Evolutionary conservation across 371 early-diverging fungal genomes (phyloP).

Genomic region (Mucor racemosus): DNA sequence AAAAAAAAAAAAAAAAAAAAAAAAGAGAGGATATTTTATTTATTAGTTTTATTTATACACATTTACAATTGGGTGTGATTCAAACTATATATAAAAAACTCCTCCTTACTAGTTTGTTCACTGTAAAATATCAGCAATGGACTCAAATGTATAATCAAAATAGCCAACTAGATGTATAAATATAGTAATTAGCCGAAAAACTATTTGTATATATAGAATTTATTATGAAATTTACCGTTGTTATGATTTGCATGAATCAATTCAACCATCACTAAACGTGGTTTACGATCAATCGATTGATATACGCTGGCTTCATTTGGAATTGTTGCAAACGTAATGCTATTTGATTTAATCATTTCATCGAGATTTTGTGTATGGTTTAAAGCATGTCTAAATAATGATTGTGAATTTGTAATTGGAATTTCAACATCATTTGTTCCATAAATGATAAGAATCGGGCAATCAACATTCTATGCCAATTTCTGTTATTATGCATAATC

Average conservation of each 20-base stretch:
- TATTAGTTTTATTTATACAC: background rate
- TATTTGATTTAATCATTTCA: slow-evolving; percentile 3
- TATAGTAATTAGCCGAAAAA: slow-evolving; percentile 1
- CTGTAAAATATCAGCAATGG: slow-evolving; percentile 25
- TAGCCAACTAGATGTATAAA: slow-evolving; percentile 38
- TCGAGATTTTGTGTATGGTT: slow-evolving; percentile 11
- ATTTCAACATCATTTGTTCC: slow-evolving; percentile 47
- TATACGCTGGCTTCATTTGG: slow-evolving; percentile 43
- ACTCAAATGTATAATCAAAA: slow-evolving; percentile 41
- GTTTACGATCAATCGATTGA: background rate
- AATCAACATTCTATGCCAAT: slow-evolving; percentile 33
- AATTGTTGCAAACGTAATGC: slow-evolving; percentile 10
- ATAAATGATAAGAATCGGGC: slow-evolving; percentile 43
- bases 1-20: background rate
- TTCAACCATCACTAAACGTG: slow-evolving; percentile 27
- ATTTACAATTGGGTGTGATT: slow-evolving; percentile 15
- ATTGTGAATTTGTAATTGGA: slow-evolving; percentile 41
- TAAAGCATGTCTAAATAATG: slow-evolving; percentile 42
- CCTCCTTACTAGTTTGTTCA: background rate
- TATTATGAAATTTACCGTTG: slow-evolving; percentile 35
- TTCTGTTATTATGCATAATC: background rate
- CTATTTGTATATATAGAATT: background rate
- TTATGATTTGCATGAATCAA: slow-evolving; percentile 46
- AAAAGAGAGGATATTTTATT: background rate
- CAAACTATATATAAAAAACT: slow-evolving; percentile 5